Base-by-base conservation (phyloP, 306 rosid genomes). In the Cyamopsis tetragonoloba region DNA sequence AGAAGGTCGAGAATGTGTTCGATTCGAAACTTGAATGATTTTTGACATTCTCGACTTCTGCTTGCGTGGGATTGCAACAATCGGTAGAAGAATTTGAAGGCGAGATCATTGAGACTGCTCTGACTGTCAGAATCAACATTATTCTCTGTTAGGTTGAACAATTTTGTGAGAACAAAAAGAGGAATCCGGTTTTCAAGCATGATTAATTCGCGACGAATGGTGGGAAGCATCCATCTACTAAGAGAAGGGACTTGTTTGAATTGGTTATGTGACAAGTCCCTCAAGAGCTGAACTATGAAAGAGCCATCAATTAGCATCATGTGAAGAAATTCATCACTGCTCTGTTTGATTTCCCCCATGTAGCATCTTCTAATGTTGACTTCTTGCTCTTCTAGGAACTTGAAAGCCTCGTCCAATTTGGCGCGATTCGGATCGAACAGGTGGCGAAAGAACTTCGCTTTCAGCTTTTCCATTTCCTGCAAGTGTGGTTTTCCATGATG, bases 111-210 rank as follows among this genome's bases (percentile, higher is more conserved):
- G 2, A 81, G 39, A 35, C 31, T 42, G 18, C n/a, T n/a, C n/a
- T n/a, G n/a, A n/a, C n/a, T n/a, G n/a, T n/a, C n/a, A n/a, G n/a
- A n/a, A n/a, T n/a, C n/a, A n/a, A n/a, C n/a, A n/a, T n/a, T n/a
- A n/a, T n/a, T n/a, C n/a, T n/a, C n/a, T 56, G 79, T 49, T 6
- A 60, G 31, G 8, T 54, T 19, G 22, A 71, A 80, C n/a, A 80
- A 7, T n/a, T 51, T 6, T 5, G 1, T 39, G 24, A 80, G 9
- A 20, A 75, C 75, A 59, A 80, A 71, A n/a, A 80, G 14, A 0
- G 81, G 81, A 48, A 80, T 37, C 46, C 76, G 81, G 38, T 80
- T 80, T 61, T 80, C 79, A 6, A 80, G 78, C 78, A 64, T 80
- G 14, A 80, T 75, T 15, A 75, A 24, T 17, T 75, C 84, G 0